Conservation (phyloP, 345 rosid genomes). For the Mercurialis annua region DNA sequence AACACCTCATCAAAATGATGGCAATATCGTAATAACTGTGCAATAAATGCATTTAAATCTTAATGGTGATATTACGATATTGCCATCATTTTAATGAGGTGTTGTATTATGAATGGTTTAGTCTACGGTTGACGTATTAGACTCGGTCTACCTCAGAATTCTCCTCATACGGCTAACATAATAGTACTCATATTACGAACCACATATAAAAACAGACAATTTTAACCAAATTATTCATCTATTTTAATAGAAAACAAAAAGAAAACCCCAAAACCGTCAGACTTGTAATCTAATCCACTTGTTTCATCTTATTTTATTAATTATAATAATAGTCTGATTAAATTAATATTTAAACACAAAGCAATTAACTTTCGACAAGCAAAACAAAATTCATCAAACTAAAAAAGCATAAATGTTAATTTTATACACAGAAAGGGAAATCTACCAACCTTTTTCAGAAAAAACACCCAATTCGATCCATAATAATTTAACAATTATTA, state of each 20-base stretch:
- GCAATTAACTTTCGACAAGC: not conserved
- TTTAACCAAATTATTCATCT: too few relatives aligned
- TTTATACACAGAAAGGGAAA: not conserved
- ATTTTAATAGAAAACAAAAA: not conserved
- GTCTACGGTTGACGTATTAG: too few relatives aligned
- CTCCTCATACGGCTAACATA: too few relatives aligned
- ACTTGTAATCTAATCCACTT: conserved; percentile 27
- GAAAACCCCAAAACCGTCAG: conserved; percentile 25
- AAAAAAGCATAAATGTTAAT: not conserved
- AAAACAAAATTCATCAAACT: not conserved
- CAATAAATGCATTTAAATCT: too few relatives aligned
- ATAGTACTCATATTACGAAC: too few relatives aligned
- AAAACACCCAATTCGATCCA: conserved; percentile 2
- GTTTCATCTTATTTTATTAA: not conserved
- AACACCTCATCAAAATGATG: too few relatives aligned
- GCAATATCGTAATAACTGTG: too few relatives aligned
- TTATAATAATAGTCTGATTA: not conserved
- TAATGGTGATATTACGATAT: too few relatives aligned
- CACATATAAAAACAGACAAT: too few relatives aligned
- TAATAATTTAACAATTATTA: conserved; percentile 19
- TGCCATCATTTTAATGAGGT: too few relatives aligned
- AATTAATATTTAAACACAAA: not conserved
- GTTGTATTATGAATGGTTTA: too few relatives aligned
- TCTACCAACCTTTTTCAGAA: not conserved
- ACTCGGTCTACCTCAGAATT: too few relatives aligned